Conservation (phyloP, 805 yeast species). For the Teunomyces barrocoloradensis region DNA sequence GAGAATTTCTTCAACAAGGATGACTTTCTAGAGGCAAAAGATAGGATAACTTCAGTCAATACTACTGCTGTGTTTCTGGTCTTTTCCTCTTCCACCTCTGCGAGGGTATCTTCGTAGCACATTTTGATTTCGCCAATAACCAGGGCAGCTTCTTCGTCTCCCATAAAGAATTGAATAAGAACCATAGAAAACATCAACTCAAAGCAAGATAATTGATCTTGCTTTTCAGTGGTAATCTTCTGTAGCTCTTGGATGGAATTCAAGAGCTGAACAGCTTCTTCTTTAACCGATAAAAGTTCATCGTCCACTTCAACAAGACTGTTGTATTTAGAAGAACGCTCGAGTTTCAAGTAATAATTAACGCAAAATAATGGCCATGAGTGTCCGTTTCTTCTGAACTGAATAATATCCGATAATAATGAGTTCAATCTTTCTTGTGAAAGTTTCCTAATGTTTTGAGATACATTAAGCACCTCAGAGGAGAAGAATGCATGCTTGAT, state of each 20-base stretch:
- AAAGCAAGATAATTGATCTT: conserved; percentile 57
- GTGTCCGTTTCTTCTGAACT: conserved; percentile 40
- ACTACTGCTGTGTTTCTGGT: conserved; percentile 28
- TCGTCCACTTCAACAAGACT: conserved; percentile 53
- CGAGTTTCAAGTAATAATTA: conserved; percentile 29
- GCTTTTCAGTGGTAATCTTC: conserved; percentile 37
- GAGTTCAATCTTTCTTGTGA: conserved; percentile 68
- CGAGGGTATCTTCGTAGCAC: conserved; percentile 50
- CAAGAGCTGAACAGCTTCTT: conserved; percentile 49
- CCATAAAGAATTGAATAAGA: conserved; percentile 71
- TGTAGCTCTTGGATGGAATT: conserved; percentile 21
- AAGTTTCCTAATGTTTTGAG: conserved; percentile 36
- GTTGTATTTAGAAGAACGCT: conserved; percentile 16
- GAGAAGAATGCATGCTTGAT: conserved; percentile 42
- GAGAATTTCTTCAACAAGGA: conserved; percentile 36
- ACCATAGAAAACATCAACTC: conserved; percentile 77
- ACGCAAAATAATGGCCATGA: conserved; percentile 65
- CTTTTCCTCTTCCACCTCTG: conserved; percentile 30
- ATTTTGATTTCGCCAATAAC: conserved; percentile 69
- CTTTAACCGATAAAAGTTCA: conserved; percentile 48
- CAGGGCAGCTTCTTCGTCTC: conserved; percentile 72
- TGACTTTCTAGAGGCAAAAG: conserved; percentile 42
- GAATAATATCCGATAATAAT: conserved; percentile 56
- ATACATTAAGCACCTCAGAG: conserved; percentile 16
- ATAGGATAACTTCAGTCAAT: conserved; percentile 43